Evolutionary conservation across 2,329 filamentous ascomycete genomes (phyloP), one percentile per base, ranked within the genome.

Genomic region (Podosphaera fusca): DNA sequence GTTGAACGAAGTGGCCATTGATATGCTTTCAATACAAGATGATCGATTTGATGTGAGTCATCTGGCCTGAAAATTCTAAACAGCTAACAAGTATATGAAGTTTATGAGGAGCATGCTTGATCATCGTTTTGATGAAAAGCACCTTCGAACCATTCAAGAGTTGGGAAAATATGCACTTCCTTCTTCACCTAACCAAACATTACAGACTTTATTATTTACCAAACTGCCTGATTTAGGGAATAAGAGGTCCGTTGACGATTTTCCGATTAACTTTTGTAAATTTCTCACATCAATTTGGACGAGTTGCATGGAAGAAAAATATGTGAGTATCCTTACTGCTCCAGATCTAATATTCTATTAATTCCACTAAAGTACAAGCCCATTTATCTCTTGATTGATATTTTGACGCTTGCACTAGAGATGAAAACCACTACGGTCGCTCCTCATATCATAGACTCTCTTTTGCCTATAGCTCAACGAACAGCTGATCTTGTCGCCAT

Each of bases 201-300:
- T 89, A 5, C 79, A 84, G 0, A 79, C 84, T 2, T 72, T 81
- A 30, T 76, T 89, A 35, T 76, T 86, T 56, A 79, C 85, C 60
- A 76, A 76, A 50, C 69, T 90, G n/a, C 78, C 82, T 0, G 66
- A 73, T 4, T 73, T 81, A 60, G 76, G 77, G 55, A 73, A 70
- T 67, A 57, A 70, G 65, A 56, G 74, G 70, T 59, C 77, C 70
- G 54, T 72, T 70, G 68, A 78, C 70, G 65, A 71, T 45, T 72
- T 60, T 70, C 75, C 84, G 1, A 70, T 82, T 8, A 77, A 81
- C 59, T 81, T 88, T 61, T 80, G 79, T 55, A 72, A 78, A 54
- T 71, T 80, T 35, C 69, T 88, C 29, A 74, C 86, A 55, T 72
- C 75, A 14, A 67, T 90, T 12, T 90, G 86, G 85, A 73, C 74